These are phyloP conservation scores for Blastobotrys peoriensis DNA, from an alignment of 805 yeast genomes.

Conservation along the genomic window DNA sequence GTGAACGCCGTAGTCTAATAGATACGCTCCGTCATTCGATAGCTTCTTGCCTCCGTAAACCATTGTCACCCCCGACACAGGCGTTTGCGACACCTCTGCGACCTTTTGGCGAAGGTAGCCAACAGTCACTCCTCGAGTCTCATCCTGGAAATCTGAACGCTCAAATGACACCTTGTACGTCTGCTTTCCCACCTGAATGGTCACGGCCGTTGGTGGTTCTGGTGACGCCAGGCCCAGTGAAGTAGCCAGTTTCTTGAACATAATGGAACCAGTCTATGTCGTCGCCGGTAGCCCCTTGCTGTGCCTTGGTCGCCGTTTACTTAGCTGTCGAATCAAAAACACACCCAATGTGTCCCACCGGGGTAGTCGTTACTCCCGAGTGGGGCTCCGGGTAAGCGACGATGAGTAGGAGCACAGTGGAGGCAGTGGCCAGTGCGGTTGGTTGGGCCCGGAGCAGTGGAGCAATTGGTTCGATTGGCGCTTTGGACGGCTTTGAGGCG, in stretches of 20 bases:
- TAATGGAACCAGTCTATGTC: too few relatives aligned
- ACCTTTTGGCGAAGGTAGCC: conserved; percentile 54
- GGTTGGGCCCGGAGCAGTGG: too few relatives aligned
- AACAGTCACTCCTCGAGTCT: conserved; percentile 63
- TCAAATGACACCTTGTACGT: conserved; percentile 20
- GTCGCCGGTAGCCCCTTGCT: conserved; percentile 7
- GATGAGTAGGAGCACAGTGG: too few relatives aligned
- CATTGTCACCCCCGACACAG: conserved; percentile 9
- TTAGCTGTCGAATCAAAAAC: not conserved
- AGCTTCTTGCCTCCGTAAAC: conserved; percentile 23
- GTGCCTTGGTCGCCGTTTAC: not conserved
- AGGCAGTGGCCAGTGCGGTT: too few relatives aligned
- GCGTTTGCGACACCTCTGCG: conserved; percentile 45
- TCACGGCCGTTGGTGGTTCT: conserved; percentile 11
- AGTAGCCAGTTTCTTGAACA: conserved; percentile 11
- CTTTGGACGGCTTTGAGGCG: too few relatives aligned
- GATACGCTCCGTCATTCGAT: conserved; percentile 39
- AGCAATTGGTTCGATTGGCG: too few relatives aligned
- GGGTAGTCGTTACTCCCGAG: too few relatives aligned
- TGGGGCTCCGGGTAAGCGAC: too few relatives aligned
- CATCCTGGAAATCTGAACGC: conserved; percentile 24
- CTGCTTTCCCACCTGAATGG: conserved; percentile 20
- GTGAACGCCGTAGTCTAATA: conserved; percentile 47
- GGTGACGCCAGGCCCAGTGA: conserved; percentile 10
- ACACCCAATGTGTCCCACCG: too few relatives aligned